Percentiles rank a stretch among this genome's conserved stretches.
Conservation (phyloP, 2,329 filamentous ascomycete genomes). For the Ophidiomyces ophidiicola region DNA sequence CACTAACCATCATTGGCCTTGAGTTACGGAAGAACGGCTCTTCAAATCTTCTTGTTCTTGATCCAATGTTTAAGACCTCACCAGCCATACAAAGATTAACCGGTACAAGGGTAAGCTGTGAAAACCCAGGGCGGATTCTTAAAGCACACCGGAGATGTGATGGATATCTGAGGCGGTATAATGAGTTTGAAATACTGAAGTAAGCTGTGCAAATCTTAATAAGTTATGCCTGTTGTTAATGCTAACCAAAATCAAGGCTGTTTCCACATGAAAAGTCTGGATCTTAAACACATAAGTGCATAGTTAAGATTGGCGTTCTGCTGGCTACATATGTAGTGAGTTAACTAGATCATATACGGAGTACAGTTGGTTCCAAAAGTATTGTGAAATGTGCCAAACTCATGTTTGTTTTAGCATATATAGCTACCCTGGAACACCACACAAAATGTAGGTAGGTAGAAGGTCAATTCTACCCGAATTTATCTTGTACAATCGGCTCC, state of each 20-base stretch:
- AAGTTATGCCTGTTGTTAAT: not conserved
- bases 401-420: too few species aligned
- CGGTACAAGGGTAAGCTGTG: constrained; percentile 32
- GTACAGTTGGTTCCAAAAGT: too few species aligned
- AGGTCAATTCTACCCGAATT: too few species aligned
- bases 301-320: too few species aligned
- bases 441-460: too few species aligned
- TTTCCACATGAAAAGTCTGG: too few species aligned
- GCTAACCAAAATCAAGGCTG: constrained; percentile 1
- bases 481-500: too few species aligned
- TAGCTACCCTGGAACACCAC: too few species aligned
- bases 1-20: constrained; percentile 76
- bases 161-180: constrained; percentile 56
- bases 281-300: too few species aligned
- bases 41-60: constrained; percentile 68
- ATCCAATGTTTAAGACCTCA: constrained; percentile 68
- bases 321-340: too few species aligned
- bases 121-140: constrained; percentile 44
- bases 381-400: too few species aligned
- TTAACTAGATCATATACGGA: too few species aligned
- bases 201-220: constrained; percentile 25
- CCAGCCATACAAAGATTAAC: constrained; percentile 49
- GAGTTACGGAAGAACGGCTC: constrained; percentile 55
- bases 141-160: constrained; percentile 61
- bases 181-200: constrained; percentile 70